phyloP scores from a whole-genome alignment of 805 yeast species.

The Saturnispora gosingensis region DNA sequence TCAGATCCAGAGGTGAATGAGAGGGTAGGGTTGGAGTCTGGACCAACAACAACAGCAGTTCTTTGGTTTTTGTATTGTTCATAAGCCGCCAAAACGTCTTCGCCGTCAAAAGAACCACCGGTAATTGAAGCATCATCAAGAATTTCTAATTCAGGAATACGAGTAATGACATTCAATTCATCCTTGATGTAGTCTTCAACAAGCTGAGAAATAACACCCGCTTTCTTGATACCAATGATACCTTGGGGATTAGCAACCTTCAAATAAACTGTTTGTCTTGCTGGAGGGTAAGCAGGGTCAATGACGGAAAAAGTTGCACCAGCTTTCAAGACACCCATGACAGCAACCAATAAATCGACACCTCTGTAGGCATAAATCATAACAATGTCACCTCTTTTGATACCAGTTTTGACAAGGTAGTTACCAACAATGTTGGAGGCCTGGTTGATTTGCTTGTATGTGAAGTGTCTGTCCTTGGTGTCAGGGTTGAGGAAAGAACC shows the following conservation, averaged over 20 bases:
- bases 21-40: constrained; percentile 94
- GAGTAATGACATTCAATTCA: constrained; percentile 63
- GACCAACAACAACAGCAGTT: constrained; percentile 91
- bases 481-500: constrained; percentile 51
- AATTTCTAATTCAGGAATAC: constrained; percentile 70
- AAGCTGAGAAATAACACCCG: constrained; percentile 68
- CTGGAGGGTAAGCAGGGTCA: constrained; percentile 98
- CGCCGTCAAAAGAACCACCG: constrained; percentile 42
- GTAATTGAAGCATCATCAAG: constrained; percentile 62
- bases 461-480: constrained; percentile 59
- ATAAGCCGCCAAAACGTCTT: constrained; percentile 44
- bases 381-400: constrained; percentile 86
- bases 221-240: constrained; percentile 80
- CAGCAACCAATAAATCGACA: constrained; percentile 93
- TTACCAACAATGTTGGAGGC: constrained; percentile 93
- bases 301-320: constrained; percentile 98
- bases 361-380: constrained; percentile 98
- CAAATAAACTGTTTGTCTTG: constrained; percentile 87
- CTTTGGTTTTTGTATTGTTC: constrained; percentile 41
- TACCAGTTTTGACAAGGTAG: constrained; percentile 71
- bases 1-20: constrained; percentile 97
- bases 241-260: constrained; percentile 92
- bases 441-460: constrained; percentile 80
- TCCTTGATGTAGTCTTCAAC: constrained; percentile 71
- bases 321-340: constrained; percentile 95